Conservation (phyloP, 169 alveolate species). For the Plasmodium adleri region DNA sequence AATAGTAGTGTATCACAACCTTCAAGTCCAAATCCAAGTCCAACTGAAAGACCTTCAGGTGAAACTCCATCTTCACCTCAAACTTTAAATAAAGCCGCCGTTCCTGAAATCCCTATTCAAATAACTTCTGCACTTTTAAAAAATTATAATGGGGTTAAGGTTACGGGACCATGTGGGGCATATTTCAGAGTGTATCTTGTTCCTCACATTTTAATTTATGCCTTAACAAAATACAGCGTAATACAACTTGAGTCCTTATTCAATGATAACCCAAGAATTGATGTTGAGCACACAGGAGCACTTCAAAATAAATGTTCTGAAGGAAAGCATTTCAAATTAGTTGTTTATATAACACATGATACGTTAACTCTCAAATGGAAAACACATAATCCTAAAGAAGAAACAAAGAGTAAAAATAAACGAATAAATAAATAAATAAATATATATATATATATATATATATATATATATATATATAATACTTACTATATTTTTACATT, state of each 20-base stretch:
- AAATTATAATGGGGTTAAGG: slow-evolving; percentile 39
- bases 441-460: too few species aligned
- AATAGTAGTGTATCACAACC: too few species aligned
- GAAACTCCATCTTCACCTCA: background rate
- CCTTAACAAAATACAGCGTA: background rate
- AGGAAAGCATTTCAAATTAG: background rate
- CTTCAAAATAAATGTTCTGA: background rate
- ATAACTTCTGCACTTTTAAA: slow-evolving; percentile 35
- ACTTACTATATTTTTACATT: too few species aligned
- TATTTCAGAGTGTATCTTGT: slow-evolving; percentile 25
- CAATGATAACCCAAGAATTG: background rate
- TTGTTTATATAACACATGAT: background rate
- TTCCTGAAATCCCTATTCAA: background rate
- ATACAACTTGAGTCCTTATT: too few species aligned
- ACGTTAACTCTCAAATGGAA: slow-evolving; percentile 12
- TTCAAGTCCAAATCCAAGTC: background rate
- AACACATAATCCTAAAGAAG: background rate
- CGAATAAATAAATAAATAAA: too few species aligned
- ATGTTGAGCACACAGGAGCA: background rate
- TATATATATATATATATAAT: too few species aligned
- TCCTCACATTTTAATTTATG: slow-evolving; percentile 27
- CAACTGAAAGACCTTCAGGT: background rate
- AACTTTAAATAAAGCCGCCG: background rate
- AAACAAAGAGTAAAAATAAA: background rate
- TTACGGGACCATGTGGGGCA: slow-evolving; percentile 42